phyloP scores from a whole-genome alignment of 352 stramenopile species.

The Globisporangium carolinianum region DNA sequence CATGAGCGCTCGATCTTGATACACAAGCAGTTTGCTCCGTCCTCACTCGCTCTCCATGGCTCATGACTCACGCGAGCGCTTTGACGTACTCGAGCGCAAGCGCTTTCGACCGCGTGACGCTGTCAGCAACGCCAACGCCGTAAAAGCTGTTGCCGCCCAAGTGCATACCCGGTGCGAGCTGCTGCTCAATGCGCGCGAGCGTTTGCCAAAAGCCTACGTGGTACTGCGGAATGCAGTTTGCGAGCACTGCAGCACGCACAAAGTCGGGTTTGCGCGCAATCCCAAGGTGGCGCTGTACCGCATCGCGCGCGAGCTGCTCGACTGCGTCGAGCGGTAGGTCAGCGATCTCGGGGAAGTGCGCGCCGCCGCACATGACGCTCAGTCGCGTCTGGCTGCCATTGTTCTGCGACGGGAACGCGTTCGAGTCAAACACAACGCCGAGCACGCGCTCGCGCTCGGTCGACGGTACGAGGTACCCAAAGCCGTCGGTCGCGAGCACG shows the following conservation, averaged over 20 bases:
- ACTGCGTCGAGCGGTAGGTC: constrained; percentile 37
- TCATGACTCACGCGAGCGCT: constrained; percentile 1
- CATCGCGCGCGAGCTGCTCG: constrained; percentile 54
- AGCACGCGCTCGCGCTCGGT: constrained; percentile 66
- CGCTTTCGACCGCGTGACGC: constrained; percentile 75
- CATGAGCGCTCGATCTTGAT: no score
- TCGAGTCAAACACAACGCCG: constrained; percentile 85
- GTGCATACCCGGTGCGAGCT: constrained; percentile 39
- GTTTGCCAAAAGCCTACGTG: constrained; percentile 70
- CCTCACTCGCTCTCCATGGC: no score
- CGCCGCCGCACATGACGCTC: constrained; percentile 81
- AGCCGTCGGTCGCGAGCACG: constrained; percentile 61
- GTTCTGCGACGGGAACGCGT: constrained; percentile 85
- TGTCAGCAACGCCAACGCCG: constrained; percentile 80
- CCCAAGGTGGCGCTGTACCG: constrained; percentile 60
- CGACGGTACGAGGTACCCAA: constrained; percentile 81
- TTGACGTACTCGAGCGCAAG: constrained; percentile 64
- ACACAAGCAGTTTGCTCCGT: no score
- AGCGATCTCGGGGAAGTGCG: constrained; percentile 61
- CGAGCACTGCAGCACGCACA: constrained; percentile 41
- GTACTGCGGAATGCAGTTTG: constrained; percentile 81
- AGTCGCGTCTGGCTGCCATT: constrained; percentile 51
- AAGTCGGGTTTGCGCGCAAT: constrained; percentile 55
- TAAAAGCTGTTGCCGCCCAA: constrained; percentile 86
- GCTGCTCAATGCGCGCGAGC: constrained; percentile 48